A percentile compares a stretch with the other conserved stretches of the same genome.
phyloP scores from a whole-genome alignment of 768 basidiomycete genomes.

The Suillus occidentalis region DNA sequence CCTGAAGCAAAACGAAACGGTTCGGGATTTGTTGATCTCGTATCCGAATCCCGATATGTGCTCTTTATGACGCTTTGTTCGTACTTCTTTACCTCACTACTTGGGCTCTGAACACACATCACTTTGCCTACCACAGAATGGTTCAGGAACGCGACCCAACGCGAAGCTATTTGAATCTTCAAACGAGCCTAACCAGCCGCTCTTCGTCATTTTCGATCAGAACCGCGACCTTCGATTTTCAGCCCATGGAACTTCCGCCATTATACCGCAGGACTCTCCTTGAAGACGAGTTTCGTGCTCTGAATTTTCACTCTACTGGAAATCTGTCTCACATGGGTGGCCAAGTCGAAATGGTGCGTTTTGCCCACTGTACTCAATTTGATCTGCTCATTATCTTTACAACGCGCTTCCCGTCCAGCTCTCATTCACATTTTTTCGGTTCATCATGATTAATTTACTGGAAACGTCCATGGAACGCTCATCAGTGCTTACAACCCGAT shows the following conservation, averaged over 20 bases:
- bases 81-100: too few relatives aligned
- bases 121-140: not conserved
- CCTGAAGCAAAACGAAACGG: too few relatives aligned
- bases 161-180: not conserved
- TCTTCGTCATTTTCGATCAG: not conserved
- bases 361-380: not conserved
- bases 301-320: constrained; percentile 24
- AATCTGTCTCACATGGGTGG: too few relatives aligned
- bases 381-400: constrained; percentile 10
- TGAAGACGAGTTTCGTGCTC: constrained; percentile 66
- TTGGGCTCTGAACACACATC: too few relatives aligned
- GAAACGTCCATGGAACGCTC: constrained; percentile 19
- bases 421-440: too few relatives aligned
- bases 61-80: too few relatives aligned
- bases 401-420: too few relatives aligned
- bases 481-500: not conserved
- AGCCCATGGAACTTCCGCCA: constrained; percentile 75
- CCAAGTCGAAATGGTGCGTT: too few relatives aligned
- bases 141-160: not conserved
- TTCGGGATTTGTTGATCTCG: too few relatives aligned
- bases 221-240: constrained; percentile 26
- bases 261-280: constrained; percentile 75
- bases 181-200: not conserved
- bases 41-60: not conserved
- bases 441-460: constrained; percentile 2